A percentile compares a stretch with the other conserved stretches of the same genome.
These are phyloP conservation scores for Diddensiella santjacobensis DNA, from an alignment of 805 yeast species.

Conservation along the genomic window DNA sequence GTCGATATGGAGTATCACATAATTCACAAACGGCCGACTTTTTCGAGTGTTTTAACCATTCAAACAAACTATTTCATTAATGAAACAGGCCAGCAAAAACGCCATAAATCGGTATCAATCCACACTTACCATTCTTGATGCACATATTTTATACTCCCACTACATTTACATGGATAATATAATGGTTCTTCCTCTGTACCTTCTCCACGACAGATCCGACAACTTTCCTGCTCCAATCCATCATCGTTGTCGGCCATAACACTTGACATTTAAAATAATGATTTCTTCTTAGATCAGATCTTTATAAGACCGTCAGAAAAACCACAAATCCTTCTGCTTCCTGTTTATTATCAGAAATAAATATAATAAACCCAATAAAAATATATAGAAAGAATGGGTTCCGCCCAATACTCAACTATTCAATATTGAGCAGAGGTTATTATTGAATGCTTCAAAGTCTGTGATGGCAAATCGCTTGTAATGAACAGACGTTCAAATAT, in stretches of 20 bases:
- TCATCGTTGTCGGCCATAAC: neutral
- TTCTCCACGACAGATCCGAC: slow-evolving; percentile 94
- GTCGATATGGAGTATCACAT: slow-evolving; percentile 71
- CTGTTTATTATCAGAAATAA: too few relatives aligned
- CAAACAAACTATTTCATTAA: slow-evolving; percentile 43
- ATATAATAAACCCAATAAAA: too few relatives aligned
- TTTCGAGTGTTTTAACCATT: slow-evolving; percentile 75
- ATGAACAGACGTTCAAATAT: too few relatives aligned
- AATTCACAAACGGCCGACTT: slow-evolving; percentile 76
- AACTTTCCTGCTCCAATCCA: slow-evolving; percentile 39
- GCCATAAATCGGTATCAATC: neutral
- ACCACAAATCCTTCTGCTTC: too few relatives aligned
- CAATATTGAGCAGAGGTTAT: too few relatives aligned
- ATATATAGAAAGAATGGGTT: too few relatives aligned
- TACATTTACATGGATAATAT: slow-evolving; percentile 87
- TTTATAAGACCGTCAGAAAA: too few relatives aligned
- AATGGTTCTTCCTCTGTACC: slow-evolving; percentile 75
- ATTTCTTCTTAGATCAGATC: too few relatives aligned
- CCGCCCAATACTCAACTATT: too few relatives aligned
- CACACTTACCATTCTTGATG: slow-evolving; percentile 73
- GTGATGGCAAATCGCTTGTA: too few relatives aligned
- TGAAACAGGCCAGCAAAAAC: neutral
- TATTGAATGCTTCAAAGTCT: too few relatives aligned
- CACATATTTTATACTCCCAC: slow-evolving; percentile 88
- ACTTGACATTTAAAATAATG: too few relatives aligned